Percentiles rank a stretch among this genome's conserved stretches.
Evolutionary conservation across 2,329 filamentous ascomycete species (phyloP).

Genomic region (Ploettnerulaceae sp.): DNA sequence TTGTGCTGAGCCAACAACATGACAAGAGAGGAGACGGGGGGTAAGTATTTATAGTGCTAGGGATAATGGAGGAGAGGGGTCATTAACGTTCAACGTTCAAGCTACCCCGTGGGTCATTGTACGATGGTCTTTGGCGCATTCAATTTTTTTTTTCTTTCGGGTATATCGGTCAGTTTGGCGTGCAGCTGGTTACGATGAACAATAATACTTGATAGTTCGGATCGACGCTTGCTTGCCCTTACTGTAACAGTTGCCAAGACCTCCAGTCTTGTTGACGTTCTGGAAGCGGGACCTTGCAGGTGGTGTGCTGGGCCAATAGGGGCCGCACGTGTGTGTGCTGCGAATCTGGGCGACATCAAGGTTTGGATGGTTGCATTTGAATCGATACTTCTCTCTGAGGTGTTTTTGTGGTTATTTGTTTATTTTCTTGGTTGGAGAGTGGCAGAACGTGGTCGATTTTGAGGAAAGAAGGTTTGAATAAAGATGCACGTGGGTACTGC

Average conservation of each 20-base stretch:
- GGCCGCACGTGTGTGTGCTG: not conserved
- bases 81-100: not conserved
- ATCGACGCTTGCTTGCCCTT: slow-evolving; percentile 2
- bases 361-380: too few species aligned
- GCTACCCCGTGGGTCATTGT: too few species aligned
- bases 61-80: not conserved
- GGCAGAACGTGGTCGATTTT: slow-evolving; percentile 1
- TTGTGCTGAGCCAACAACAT: slow-evolving; percentile 1
- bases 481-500: not conserved
- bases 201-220: too few species aligned
- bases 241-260: not conserved
- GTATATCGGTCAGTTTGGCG: slow-evolving; percentile 1
- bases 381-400: too few species aligned
- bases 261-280: not conserved
- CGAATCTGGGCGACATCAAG: not conserved
- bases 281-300: slow-evolving; percentile 6
- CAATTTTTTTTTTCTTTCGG: not conserved
- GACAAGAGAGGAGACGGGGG: not conserved
- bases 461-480: not conserved
- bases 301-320: not conserved
- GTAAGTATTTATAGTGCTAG: not conserved
- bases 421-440: not conserved
- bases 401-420: not conserved
- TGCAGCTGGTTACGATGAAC: too few species aligned
- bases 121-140: too few species aligned